Evolutionary conservation across 345 rosid species (phyloP).

Genomic region (Rhizophora apiculata): DNA sequence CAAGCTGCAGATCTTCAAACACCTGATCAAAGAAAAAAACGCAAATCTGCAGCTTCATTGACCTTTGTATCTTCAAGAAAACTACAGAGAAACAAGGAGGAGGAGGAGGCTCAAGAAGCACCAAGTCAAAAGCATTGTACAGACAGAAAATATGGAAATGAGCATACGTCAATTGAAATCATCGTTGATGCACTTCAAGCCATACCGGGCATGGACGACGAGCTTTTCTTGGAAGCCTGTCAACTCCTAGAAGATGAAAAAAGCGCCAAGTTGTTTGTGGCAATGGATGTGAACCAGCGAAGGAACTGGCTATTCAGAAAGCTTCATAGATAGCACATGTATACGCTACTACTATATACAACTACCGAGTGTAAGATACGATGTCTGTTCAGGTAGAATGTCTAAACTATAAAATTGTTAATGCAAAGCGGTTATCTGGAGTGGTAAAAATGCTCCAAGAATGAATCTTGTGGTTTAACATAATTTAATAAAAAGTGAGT

Average conservation of each 20-base stretch:
- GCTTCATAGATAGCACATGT: slow-evolving; percentile 6
- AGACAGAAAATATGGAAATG: background rate
- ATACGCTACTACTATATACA: background rate
- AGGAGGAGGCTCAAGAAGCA: slow-evolving; percentile 19
- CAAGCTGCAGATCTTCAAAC: slow-evolving; percentile 27
- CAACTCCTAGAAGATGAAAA: slow-evolving; percentile 43
- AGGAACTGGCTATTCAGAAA: slow-evolving; percentile 35
- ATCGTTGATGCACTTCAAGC: slow-evolving; percentile 49
- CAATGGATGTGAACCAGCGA: slow-evolving; percentile 38
- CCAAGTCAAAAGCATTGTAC: slow-evolving; percentile 3
- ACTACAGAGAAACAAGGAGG: slow-evolving; percentile 22
- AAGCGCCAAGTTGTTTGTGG: slow-evolving; percentile 35
- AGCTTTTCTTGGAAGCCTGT: slow-evolving; percentile 48
- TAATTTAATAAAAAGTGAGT: too few species aligned
- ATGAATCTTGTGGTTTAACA: too few species aligned
- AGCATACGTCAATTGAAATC: slow-evolving; percentile 32
- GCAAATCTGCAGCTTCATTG: slow-evolving; percentile 25
- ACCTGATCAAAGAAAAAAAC: slow-evolving; percentile 23
- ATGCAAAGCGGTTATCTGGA: too few species aligned
- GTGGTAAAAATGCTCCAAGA: too few species aligned
- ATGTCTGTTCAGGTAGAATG: background rate
- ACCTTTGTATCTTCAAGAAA: slow-evolving; percentile 19
- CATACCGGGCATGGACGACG: slow-evolving; percentile 45
- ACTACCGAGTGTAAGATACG: background rate
- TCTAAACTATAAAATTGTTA: too few species aligned